Evolutionary conservation across 352 stramenopile genomes (phyloP).

Genomic region (Thalassiosira sp.): DNA sequence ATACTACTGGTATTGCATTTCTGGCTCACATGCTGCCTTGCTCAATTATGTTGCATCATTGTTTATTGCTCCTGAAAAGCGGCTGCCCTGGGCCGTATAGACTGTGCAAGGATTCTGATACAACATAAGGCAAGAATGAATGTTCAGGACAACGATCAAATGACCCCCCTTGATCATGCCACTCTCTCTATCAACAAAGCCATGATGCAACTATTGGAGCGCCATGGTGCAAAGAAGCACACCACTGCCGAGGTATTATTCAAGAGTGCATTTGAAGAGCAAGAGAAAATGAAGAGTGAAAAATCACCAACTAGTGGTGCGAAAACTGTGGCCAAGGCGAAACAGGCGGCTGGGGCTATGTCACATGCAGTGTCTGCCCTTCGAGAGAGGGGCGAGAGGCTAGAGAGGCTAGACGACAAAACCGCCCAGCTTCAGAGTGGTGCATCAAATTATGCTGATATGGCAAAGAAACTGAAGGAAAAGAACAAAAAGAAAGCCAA

Average conservation of each 20-base stretch:
- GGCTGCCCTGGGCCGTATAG: slow-evolving; percentile 10
- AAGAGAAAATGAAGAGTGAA: slow-evolving; percentile 21
- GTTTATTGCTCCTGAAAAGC: too few species aligned
- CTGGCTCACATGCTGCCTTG: too few species aligned
- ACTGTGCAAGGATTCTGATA: slow-evolving; percentile 24
- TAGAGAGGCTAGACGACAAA: slow-evolving; percentile 27
- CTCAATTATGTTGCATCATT: too few species aligned
- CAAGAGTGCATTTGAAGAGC: slow-evolving; percentile 25
- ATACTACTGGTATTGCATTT: too few species aligned
- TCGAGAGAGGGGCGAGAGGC: slow-evolving; percentile 28
- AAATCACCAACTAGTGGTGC: slow-evolving; percentile 2
- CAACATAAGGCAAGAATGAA: slow-evolving; percentile 25
- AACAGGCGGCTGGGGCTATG: slow-evolving; percentile 8
- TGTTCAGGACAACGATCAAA: slow-evolving; percentile 29
- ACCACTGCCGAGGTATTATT: slow-evolving; percentile 9
- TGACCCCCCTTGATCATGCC: slow-evolving; percentile 35
- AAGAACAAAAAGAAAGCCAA: slow-evolving; percentile 29
- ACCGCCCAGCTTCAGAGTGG: slow-evolving; percentile 24
- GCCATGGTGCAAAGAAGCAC: slow-evolving; percentile 24
- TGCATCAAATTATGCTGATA: slow-evolving; percentile 28
- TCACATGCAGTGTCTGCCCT: slow-evolving; percentile 30
- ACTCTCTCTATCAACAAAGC: slow-evolving; percentile 8
- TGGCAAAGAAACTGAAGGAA: slow-evolving; percentile 40
- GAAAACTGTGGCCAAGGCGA: slow-evolving; percentile 4
- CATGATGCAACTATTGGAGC: slow-evolving; percentile 32